Evolutionary conservation across 768 basidiomycete species (phyloP), one percentile per base, ranked within the genome.

Genomic region (Tylopilus sp.): DNA sequence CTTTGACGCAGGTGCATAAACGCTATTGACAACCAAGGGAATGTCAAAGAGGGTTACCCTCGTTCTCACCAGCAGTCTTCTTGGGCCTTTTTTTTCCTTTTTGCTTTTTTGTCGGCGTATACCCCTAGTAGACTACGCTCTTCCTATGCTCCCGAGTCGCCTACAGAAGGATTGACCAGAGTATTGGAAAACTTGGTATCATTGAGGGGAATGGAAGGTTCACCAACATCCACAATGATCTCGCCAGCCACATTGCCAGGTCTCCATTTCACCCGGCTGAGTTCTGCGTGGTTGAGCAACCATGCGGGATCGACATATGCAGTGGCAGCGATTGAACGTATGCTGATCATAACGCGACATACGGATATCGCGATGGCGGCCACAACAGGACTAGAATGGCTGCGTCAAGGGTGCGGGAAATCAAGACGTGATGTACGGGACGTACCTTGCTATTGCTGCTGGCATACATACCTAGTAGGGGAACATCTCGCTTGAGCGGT

Each of bases 261-360:
- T 40, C 50, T 48, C 54, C 47, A 57, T n/a, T 44, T 35, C 20
- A 56, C 55, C n/a, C 76, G 72, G 40, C 69, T 73, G 20, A 78
- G 71, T 64, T 79, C 75, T n/a, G 71, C 68, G 42, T 73, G 69
- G 53, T 69, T 77, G 25, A 78, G 66, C 10, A 77, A 61, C 74
- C 72, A 75, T 10, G 69, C 69, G 17, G 73, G 69, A 44, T 74
- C 69, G 12, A 76, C 71, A 30, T 73, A 71, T 10, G 73, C 62
- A 31, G 31, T 31, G 2, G 31, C 31, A 31, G 31, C 31, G 12
- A 77, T 63, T 4, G 75, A 76, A 39, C 69, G 69, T 52, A 75
- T 70, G 55, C 66, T 72, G 39, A 75, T 63, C 69, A 74, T 70
- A 12, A 68, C 61, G 13, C 71, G 66, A 21, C 70, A 70, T 28